Evolutionary conservation across 257 asterid genomes (phyloP).

Genomic region (Nicotiana paniculata): DNA sequence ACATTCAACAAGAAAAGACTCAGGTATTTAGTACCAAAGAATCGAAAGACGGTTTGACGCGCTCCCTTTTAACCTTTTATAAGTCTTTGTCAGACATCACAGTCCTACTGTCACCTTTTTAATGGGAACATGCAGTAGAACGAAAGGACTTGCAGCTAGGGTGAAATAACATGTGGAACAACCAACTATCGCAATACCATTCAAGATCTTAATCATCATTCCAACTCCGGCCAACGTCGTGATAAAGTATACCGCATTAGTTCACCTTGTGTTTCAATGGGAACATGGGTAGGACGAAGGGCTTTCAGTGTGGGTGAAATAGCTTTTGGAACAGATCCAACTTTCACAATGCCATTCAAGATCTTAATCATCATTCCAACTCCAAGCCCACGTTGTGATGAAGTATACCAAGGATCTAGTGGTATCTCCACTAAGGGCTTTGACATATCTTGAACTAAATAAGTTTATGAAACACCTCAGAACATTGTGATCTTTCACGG

Average conservation of each 20-base stretch:
- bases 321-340: constrained; percentile 71
- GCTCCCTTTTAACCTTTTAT: constrained; percentile 44
- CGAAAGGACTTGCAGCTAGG: constrained; percentile 43
- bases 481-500: constrained; percentile 82
- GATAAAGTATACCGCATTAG: constrained; percentile 92
- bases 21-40: constrained; percentile 33
- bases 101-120: constrained; percentile 60
- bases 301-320: constrained; percentile 9
- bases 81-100: constrained; percentile 37
- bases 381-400: constrained; percentile 85
- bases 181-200: constrained; percentile 62
- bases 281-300: too few relatives aligned
- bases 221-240: constrained; percentile 92
- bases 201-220: constrained; percentile 85
- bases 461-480: constrained; percentile 81
- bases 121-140: constrained; percentile 75
- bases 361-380: constrained; percentile 93
- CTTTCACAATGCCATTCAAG: constrained; percentile 52
- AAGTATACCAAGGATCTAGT: constrained; percentile 79
- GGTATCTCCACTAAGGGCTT: constrained; percentile 88
- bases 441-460: constrained; percentile 75
- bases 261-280: constrained; percentile 29
- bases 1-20: constrained; percentile 82
- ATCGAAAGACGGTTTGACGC: constrained; percentile 38
- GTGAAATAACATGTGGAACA: constrained; percentile 47